Base-by-base conservation (phyloP, 495 filamentous ascomycete genomes). In the Tuber indicum region DNA sequence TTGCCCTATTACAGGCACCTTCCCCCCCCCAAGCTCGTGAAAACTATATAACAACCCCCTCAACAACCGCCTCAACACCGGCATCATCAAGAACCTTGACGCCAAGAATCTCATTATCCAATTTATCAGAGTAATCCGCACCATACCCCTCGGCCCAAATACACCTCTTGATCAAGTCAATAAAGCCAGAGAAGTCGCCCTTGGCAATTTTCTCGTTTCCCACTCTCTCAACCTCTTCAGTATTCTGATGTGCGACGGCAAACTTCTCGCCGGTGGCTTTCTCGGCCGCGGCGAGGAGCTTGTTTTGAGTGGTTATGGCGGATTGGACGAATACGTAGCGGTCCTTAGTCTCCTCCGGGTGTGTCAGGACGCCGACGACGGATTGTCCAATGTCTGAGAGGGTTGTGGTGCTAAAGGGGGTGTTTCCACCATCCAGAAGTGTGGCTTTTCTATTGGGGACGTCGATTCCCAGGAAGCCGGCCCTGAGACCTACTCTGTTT, bases 331-430 rank as follows among this genome's bases (percentile, higher is more conserved):
- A 84, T 1, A 91, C 74, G 72, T 84, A 85, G 16, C 85, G 84
- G 80, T 91, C 91, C 41, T 84, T 85, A 2, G 89, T 91, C 73
- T 86, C 83, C 0, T 87, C 86, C 0, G 88, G 87, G 73, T 89
- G 85, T 26, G 84, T 77, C 10, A 92, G 78, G 44, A 89, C 82
- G 0, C 85, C 86, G 1, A 81, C 86, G 19, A 91, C 81, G 4
- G 86, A 86, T 62, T 84, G 83, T 23, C 87, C 89, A 43, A 91
- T 81, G 26, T 86, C 85, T 1, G 83, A 44, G 9, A 89, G 83
- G 36, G 85, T 87, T 1, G 88, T 88, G 7, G 84, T 79, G 42
- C 87, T 88, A 71, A 87, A 87, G 19, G 83, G 82, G 36, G 84
- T 84, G 73, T 88, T 84, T 10, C 90, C 90, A 2, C 88, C 88